Conservation (phyloP, 2,329 filamentous ascomycete species). For the Aaosphaeria pasadenensis region DNA sequence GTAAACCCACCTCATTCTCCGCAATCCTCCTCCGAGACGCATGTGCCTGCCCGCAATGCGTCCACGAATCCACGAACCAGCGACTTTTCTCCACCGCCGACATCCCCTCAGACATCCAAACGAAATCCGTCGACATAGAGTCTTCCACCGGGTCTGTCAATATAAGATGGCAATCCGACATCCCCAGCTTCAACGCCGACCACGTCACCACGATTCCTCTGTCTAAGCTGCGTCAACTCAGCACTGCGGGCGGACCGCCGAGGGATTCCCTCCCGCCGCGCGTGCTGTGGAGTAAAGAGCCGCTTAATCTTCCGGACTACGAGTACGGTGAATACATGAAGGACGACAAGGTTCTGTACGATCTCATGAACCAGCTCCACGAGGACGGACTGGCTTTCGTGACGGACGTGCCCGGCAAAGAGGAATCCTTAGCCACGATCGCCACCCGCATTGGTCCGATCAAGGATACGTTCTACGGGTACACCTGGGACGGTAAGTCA, state of each 20-base stretch:
- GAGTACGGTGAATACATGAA: background rate
- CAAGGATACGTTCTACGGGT: background rate
- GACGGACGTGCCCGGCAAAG: background rate
- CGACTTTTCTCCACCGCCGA: background rate
- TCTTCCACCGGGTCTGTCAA: background rate
- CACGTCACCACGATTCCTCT: background rate
- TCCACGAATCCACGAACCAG: background rate
- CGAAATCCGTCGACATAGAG: background rate
- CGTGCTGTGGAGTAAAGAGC: background rate
- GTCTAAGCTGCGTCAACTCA: background rate
- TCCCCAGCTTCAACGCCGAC: background rate
- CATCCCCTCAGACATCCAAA: background rate
- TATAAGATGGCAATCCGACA: background rate
- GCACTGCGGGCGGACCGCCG: background rate
- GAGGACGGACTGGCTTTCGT: background rate
- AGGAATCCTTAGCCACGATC: background rate
- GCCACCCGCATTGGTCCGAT: background rate
- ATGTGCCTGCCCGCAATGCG: background rate
- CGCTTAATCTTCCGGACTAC: background rate
- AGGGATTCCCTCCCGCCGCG: background rate
- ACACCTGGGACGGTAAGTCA: background rate
- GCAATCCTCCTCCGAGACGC: background rate
- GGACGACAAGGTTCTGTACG: background rate
- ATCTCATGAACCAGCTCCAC: background rate
- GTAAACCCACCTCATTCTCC: background rate